Percentiles rank a stretch among this genome's conserved stretches.
Conservation (phyloP, 1,284 basidiomycete species). For the Somion occarium region DNA sequence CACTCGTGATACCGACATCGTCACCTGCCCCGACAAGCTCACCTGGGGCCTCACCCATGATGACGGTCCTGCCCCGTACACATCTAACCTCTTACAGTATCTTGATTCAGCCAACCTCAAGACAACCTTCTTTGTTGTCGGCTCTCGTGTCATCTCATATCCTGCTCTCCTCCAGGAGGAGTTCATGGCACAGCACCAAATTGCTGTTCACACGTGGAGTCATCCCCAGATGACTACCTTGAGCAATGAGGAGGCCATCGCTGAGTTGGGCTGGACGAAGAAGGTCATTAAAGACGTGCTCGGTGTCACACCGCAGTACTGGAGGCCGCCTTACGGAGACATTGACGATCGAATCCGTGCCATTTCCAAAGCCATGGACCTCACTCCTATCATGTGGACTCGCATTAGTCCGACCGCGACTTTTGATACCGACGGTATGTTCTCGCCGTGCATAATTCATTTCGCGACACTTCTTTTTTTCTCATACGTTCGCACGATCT, state of each 20-base stretch:
- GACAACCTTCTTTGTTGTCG: conserved; percentile 86
- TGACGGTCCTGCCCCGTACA: conserved; percentile 79
- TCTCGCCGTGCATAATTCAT: neutral
- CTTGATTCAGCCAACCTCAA: conserved; percentile 65
- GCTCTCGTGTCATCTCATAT: conserved; percentile 66
- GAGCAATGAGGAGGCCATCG: conserved; percentile 81
- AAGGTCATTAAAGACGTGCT: conserved; percentile 78
- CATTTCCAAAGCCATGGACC: conserved; percentile 66
- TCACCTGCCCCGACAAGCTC: conserved; percentile 65
- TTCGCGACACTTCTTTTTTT: neutral
- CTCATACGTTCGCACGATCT: neutral
- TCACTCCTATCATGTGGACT: conserved; percentile 67
- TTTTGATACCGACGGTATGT: conserved; percentile 61
- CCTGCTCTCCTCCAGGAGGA: conserved; percentile 64
- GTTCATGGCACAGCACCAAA: conserved; percentile 69
- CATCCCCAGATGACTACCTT: conserved; percentile 69
- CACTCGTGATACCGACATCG: conserved; percentile 63
- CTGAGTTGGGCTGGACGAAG: conserved; percentile 84
- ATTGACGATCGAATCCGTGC: conserved; percentile 80
- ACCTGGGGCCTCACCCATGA: conserved; percentile 74
- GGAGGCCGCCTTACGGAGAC: conserved; percentile 67
- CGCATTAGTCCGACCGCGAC: conserved; percentile 50
- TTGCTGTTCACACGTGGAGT: conserved; percentile 68
- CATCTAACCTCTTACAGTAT: conserved; percentile 68
- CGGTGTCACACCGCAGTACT: conserved; percentile 65